phyloP scores from a whole-genome alignment of 2,329 filamentous ascomycete genomes.

The Periconia sp. region DNA sequence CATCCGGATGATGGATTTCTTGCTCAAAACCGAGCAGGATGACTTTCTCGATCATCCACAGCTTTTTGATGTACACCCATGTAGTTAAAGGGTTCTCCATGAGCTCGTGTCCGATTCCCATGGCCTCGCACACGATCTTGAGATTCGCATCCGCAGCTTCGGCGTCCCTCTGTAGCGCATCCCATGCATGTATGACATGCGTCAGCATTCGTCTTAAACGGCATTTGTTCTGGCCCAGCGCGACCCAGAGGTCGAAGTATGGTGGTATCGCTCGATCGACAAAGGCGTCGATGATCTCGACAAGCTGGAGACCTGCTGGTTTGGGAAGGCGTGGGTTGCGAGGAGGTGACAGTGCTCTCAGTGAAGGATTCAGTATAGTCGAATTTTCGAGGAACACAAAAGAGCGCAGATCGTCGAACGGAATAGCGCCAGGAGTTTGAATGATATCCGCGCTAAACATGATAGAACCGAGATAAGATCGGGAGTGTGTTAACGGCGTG shows the following conservation, averaged over 20 bases:
- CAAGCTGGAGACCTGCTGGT: conserved; percentile 73
- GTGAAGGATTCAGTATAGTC: conserved; percentile 69
- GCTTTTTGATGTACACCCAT: conserved; percentile 88
- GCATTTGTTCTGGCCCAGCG: conserved; percentile 86
- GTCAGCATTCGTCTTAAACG: conserved; percentile 86
- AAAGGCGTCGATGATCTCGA: conserved; percentile 68
- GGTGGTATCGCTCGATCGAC: conserved; percentile 61
- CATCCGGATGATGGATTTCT: conserved; percentile 82
- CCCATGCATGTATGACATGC: conserved; percentile 81
- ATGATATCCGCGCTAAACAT: conserved; percentile 68
- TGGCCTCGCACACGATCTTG: conserved; percentile 37
- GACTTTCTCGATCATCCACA: conserved; percentile 84
- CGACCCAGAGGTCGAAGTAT: conserved; percentile 81
- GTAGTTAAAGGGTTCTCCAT: conserved; percentile 75
- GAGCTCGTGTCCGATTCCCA: conserved; percentile 46
- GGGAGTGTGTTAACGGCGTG: conserved; percentile 79
- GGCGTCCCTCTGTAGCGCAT: conserved; percentile 73
- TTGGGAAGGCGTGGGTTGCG: conserved; percentile 54
- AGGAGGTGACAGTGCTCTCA: conserved; percentile 70
- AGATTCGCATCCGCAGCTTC: conserved; percentile 55
- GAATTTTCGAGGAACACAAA: conserved; percentile 74
- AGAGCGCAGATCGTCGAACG: conserved; percentile 80
- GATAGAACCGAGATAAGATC: conserved; percentile 75
- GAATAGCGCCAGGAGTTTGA: conserved; percentile 69
- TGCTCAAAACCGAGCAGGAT: conserved; percentile 94